phyloP scores from a whole-genome alignment of 2,329 filamentous ascomycete genomes.

The Colletotrichum musicola region DNA sequence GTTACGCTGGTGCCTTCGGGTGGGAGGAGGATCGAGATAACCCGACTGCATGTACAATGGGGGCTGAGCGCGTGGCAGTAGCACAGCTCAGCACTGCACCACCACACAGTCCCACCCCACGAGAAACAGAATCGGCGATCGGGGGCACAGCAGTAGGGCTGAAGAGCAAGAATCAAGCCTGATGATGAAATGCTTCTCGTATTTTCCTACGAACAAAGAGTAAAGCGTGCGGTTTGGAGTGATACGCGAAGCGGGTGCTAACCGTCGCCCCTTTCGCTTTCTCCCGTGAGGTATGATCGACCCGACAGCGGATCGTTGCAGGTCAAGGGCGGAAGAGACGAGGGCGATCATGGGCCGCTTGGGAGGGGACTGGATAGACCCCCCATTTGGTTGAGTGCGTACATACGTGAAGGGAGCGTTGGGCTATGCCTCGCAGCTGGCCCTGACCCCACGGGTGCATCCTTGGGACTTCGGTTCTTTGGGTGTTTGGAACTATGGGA shows the following conservation, averaged over 20 bases:
- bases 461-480: constrained; percentile 31
- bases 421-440: constrained; percentile 20
- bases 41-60: constrained; percentile 22
- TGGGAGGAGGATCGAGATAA: constrained; percentile 29
- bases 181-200: constrained; percentile 1
- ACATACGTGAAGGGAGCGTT: constrained; percentile 31
- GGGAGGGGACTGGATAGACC: constrained; percentile 26
- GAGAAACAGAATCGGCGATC: constrained; percentile 20
- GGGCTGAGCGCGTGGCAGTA: constrained; percentile 34
- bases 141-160: constrained; percentile 35
- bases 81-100: constrained; percentile 32
- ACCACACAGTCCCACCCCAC: constrained; percentile 35
- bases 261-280: constrained; percentile 1
- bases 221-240: background rate
- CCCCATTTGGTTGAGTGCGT: constrained; percentile 1
- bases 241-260: constrained; percentile 3
- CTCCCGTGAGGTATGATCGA: constrained; percentile 30
- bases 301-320: constrained; percentile 26
- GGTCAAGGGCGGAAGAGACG: constrained; percentile 1
- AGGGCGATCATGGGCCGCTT: constrained; percentile 31
- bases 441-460: constrained; percentile 4
- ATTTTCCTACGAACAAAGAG: background rate
- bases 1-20: constrained; percentile 28
- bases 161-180: background rate
- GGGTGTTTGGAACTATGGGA: constrained; percentile 27